A percentile compares a stretch with the other conserved stretches of the same genome.
Conservation (phyloP, 768 basidiomycete genomes). For the Nidularia pulvinata region DNA sequence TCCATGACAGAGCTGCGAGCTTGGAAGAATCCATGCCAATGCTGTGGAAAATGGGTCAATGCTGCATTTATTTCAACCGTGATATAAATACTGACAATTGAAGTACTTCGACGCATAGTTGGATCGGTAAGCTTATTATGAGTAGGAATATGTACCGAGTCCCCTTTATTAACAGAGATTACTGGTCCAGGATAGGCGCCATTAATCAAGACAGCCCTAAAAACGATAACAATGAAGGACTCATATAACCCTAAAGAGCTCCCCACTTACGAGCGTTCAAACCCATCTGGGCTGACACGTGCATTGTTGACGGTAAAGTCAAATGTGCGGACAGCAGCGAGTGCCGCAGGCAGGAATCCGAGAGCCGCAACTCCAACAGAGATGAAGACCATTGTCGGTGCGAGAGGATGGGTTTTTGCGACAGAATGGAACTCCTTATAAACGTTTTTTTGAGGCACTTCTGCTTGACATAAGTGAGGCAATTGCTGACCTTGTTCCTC, state of each 20-base stretch:
- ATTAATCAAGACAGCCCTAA: conserved; percentile 20
- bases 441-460: no score
- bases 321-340: conserved; percentile 6
- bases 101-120: conserved; percentile 25
- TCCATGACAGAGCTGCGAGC: conserved; percentile 30
- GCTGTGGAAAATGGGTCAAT: conserved; percentile 10
- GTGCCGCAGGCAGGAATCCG: conserved; percentile 6
- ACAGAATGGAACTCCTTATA: no score
- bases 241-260: neutral
- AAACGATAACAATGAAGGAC: neutral
- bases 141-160: conserved; percentile 19
- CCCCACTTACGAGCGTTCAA: conserved; percentile 9
- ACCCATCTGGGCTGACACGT: conserved; percentile 17
- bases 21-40: conserved; percentile 35
- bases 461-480: no score
- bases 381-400: no score
- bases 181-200: conserved; percentile 25
- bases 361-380: neutral
- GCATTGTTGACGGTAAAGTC: conserved; percentile 14
- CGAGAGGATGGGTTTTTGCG: no score
- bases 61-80: no score
- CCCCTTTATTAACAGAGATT: conserved; percentile 17
- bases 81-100: conserved; percentile 14
- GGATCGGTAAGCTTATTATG: conserved; percentile 21
- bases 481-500: no score